Evolutionary conservation across 176 grass and related monocot genomes (phyloP).

Genomic region (Oryza rufipogon): DNA sequence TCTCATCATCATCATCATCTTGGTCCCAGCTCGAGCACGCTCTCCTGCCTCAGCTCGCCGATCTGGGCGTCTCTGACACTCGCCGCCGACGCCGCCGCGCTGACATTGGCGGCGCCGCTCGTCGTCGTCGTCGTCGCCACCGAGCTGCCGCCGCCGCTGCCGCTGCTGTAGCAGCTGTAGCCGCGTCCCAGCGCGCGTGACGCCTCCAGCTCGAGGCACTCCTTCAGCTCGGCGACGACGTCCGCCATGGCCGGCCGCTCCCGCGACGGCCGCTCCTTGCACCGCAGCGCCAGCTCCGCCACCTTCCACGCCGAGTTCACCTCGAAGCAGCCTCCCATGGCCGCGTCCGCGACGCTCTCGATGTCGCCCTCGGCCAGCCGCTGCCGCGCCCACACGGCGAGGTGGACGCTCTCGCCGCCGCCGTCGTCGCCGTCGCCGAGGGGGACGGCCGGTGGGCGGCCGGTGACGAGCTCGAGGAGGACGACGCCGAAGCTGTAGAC

Average conservation of each 20-base stretch:
- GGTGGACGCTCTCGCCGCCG: conserved; percentile 39
- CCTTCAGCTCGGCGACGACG: conserved; percentile 41
- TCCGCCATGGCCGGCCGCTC: conserved; percentile 42
- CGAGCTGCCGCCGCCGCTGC: conserved; percentile 20
- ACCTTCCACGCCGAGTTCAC: conserved; percentile 51
- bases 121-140: background rate
- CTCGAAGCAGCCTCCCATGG: conserved; percentile 33
- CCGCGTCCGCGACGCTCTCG: conserved; percentile 29
- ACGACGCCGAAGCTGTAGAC: conserved; percentile 52
- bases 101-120: conserved; percentile 1
- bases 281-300: conserved; percentile 41
- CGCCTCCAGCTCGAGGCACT: conserved; percentile 39
- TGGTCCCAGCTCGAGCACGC: background rate
- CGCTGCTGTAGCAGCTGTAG: background rate
- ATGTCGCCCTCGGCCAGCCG: conserved; percentile 47
- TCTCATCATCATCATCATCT: background rate
- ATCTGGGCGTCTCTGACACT: background rate
- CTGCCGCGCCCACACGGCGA: conserved; percentile 42
- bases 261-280: conserved; percentile 45
- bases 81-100: background rate
- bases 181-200: background rate
- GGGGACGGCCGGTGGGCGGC: conserved; percentile 15
- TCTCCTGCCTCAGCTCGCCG: background rate
- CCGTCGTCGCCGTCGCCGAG: background rate
- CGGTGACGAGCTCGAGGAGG: conserved; percentile 46